Conservation (phyloP, 108 stramenopile genomes). For the Nannochloropsis gaditana region DNA sequence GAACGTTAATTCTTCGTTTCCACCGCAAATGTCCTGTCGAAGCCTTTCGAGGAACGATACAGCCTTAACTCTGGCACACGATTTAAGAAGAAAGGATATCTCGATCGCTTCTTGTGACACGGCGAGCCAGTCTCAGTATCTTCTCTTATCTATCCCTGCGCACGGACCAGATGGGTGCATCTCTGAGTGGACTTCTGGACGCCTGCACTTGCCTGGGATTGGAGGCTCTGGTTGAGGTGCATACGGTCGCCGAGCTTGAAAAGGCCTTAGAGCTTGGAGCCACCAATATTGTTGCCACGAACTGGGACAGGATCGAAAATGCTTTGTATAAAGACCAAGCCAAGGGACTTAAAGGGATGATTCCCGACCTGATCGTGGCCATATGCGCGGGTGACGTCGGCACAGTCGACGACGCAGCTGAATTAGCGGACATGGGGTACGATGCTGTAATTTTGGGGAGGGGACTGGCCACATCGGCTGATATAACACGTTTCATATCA, state of each 20-base stretch:
- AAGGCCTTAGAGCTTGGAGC: conserved; percentile 24
- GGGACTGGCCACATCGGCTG: neutral
- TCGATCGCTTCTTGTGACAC: no score
- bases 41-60: no score
- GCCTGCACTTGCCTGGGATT: conserved; percentile 30
- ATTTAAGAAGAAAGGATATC: no score
- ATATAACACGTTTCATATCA: neutral
- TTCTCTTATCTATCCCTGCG: no score
- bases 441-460: conserved; percentile 2
- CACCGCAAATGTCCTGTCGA: no score
- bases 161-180: neutral
- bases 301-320: conserved; percentile 27
- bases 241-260: conserved; percentile 26
- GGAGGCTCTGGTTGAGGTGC: conserved; percentile 35
- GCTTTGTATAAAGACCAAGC: conserved; percentile 22
- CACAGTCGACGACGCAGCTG: neutral
- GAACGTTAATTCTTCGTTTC: no score
- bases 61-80: no score
- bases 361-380: neutral
- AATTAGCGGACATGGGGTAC: neutral
- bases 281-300: conserved; percentile 24
- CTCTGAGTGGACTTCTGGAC: conserved; percentile 26
- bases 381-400: neutral
- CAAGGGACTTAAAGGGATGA: neutral
- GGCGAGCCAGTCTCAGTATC: neutral